Evolutionary conservation across 1,139 yeast species (phyloP).

Genomic region (Meyerozyma sp.): DNA sequence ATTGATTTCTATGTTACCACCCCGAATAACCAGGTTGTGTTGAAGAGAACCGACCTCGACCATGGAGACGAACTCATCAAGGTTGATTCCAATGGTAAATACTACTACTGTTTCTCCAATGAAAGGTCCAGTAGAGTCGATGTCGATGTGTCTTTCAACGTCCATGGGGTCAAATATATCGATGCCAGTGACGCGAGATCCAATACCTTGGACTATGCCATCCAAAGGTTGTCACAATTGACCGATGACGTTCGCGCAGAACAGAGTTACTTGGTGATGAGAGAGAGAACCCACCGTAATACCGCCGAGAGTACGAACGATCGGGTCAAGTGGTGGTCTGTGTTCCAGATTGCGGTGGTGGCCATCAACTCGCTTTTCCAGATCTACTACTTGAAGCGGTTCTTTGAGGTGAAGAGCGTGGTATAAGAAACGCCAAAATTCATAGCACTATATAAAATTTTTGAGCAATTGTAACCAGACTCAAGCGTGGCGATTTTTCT

Average conservation of each 20-base stretch:
- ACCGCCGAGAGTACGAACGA: constrained; percentile 97
- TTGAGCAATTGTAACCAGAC: too few species aligned
- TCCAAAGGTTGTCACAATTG: constrained; percentile 67
- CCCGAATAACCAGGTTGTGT: constrained; percentile 54
- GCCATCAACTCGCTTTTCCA: constrained; percentile 86
- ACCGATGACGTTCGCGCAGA: constrained; percentile 89
- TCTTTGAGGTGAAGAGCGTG: constrained; percentile 89
- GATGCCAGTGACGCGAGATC: constrained; percentile 79
- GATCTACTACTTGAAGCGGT: constrained; percentile 87
- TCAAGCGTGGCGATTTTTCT: too few species aligned
- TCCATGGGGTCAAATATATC: constrained; percentile 86
- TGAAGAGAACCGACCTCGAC: constrained; percentile 51
- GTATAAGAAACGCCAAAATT: constrained; percentile 35
- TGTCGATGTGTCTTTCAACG: constrained; percentile 91
- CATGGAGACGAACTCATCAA: constrained; percentile 77
- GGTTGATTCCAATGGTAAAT: constrained; percentile 68
- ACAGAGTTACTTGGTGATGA: constrained; percentile 85
- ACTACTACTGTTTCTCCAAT: constrained; percentile 87
- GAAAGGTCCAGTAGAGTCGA: constrained; percentile 69
- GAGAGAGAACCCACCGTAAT: constrained; percentile 97
- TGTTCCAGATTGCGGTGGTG: constrained; percentile 84
- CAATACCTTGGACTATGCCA: constrained; percentile 82
- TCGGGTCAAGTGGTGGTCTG: constrained; percentile 97
- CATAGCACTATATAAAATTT: too few species aligned
- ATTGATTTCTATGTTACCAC: constrained; percentile 66